Percentiles rank a stretch among this genome's conserved stretches.
phyloP scores from a whole-genome alignment of 805 yeast genomes.

The Barnettozyma sucrosica region DNA sequence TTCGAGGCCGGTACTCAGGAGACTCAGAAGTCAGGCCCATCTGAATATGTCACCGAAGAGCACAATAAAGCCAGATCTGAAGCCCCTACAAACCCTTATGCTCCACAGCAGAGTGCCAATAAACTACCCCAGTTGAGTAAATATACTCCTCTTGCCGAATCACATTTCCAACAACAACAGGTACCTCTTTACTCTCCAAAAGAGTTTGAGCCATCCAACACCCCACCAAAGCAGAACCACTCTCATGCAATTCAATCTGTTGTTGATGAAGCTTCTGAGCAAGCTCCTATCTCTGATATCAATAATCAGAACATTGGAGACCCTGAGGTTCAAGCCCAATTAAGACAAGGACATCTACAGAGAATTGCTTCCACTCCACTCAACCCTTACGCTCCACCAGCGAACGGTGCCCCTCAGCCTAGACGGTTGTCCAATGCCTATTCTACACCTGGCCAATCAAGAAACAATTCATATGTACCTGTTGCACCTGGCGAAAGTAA shows the following conservation, averaged over 20 bases:
- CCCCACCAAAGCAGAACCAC: neutral
- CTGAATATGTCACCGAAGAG: neutral
- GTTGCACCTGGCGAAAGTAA: conserved; percentile 1
- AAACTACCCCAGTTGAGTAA: neutral
- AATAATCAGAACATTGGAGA: neutral
- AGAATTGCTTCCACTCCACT: conserved; percentile 4
- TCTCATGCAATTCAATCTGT: neutral
- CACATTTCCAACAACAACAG: no score
- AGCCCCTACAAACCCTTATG: neutral
- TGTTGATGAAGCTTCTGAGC: no score
- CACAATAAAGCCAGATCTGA: neutral
- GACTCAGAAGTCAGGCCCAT: neutral
- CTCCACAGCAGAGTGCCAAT: neutral
- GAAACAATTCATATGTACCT: conserved; percentile 9
- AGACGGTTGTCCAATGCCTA: neutral
- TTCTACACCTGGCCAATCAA: neutral
- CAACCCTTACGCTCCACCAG: conserved; percentile 12
- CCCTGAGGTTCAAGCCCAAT: neutral
- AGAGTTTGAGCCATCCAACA: neutral
- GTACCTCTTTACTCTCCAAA: neutral
- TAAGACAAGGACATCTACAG: conserved; percentile 1
- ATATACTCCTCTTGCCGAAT: neutral
- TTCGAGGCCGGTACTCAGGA: neutral
- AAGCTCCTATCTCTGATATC: no score
- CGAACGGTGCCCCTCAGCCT: neutral